These are phyloP conservation scores for Trichopus zeylanicus DNA, from an alignment of 116 monocot genomes.

Conservation along the genomic window DNA sequence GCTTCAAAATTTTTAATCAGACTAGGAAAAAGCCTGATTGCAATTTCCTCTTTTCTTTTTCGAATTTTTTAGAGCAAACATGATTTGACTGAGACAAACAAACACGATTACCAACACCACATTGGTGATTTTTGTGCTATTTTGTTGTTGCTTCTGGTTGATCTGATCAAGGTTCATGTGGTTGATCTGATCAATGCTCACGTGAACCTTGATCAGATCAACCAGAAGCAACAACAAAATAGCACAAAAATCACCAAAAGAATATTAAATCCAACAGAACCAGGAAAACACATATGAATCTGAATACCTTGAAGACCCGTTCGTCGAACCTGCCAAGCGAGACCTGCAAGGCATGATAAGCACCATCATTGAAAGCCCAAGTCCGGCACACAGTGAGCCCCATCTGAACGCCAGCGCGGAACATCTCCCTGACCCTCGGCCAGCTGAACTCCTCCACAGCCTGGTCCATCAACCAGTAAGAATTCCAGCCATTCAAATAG, in stretches of 20 bases:
- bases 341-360: constrained; percentile 26
- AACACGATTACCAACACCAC: too few species aligned
- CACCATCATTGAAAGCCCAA: constrained; percentile 43
- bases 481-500: constrained; percentile 56
- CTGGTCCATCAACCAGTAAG: constrained; percentile 56
- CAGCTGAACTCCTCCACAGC: constrained; percentile 27
- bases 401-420: constrained; percentile 18
- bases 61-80: too few species aligned
- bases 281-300: background rate
- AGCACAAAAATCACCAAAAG: too few species aligned
- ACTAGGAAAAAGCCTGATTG: constrained; percentile 61
- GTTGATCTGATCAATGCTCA: too few species aligned
- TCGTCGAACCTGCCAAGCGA: constrained; percentile 80
- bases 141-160: too few species aligned
- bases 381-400: constrained; percentile 39
- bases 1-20: constrained; percentile 70
- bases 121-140: too few species aligned
- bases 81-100: too few species aligned
- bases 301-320: constrained; percentile 61
- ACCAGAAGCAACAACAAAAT: too few species aligned
- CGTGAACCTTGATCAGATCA: too few species aligned
- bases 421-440: constrained; percentile 17
- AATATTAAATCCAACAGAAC: too few species aligned
- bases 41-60: too few species aligned
- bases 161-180: too few species aligned